Base-by-base conservation (phyloP, 1,284 basidiomycete genomes). In the Testicularia cyperi region DNA sequence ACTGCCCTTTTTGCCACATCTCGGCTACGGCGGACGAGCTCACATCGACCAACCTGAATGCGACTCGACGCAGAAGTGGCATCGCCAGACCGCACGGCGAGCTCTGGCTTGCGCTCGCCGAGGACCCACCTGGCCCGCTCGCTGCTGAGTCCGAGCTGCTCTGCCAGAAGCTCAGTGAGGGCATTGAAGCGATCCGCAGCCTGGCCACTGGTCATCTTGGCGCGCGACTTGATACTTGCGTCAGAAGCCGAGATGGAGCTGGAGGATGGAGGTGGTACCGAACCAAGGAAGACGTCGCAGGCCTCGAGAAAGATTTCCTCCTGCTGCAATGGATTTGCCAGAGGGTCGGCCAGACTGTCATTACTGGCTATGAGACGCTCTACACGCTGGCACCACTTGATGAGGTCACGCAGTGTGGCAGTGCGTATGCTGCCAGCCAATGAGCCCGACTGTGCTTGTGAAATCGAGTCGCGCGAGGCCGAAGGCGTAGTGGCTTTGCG, bases 261-360 rank as follows among this genome's bases (percentile, higher is more conserved):
- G 19, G 55, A 51, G 12, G 44, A 25, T n/a, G 44, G 19, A 20
- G 63, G 33, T 13, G 47, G 42, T 9, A 67, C 44, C 56, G 85
- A 20, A 83, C 90, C 91, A 56, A 97, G 88, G 78, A 98, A 97
- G 20, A 95, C 84, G 75, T 98, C 95, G 20, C 87, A 83, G 0
- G 89, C 90, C 74, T 95, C 90, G 31, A 92, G 81, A 67, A 88
- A 92, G 19, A 95, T 85, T 45, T 94, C 89, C 74, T 98, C 94
- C 44, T 92, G 86, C 9, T 92, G 75, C 0, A 83, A 79, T 4
- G 87, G 84, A 74, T 92, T 90, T n/a, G 85, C 80, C 36, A 75
- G 49, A 15, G 68, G 48, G 38, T 61, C 48, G 13, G 39, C 29
- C 30, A 45, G 42, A 33, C 30, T 30, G 5, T 38, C 30, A 24